Conservation (phyloP, 352 stramenopile species). For the Globisporangium cystogenes region DNA sequence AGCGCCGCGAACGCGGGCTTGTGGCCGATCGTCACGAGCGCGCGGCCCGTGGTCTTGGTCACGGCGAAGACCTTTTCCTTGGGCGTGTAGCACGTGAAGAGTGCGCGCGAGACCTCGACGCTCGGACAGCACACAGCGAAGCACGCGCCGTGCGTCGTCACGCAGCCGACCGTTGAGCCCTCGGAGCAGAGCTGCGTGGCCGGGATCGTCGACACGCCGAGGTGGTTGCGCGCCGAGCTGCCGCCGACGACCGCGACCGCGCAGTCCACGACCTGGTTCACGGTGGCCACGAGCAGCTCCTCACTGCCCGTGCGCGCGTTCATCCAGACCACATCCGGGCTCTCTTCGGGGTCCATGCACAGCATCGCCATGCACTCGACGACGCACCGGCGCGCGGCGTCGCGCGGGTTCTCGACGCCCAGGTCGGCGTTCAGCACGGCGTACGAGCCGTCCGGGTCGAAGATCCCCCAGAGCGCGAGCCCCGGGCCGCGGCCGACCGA, state of each 20-base stretch:
- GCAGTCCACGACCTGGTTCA: conserved; percentile 76
- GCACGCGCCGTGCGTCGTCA: conserved; percentile 63
- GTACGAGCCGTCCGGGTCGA: conserved; percentile 77
- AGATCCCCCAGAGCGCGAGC: conserved; percentile 77
- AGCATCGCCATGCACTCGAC: conserved; percentile 65
- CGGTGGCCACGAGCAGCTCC: conserved; percentile 51
- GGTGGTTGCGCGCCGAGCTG: conserved; percentile 30
- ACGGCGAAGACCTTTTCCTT: conserved; percentile 65
- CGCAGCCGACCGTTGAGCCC: conserved; percentile 45
- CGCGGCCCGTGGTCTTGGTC: conserved; percentile 52
- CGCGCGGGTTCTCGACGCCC: conserved; percentile 44
- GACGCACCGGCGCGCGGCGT: conserved; percentile 55
- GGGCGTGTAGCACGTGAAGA: conserved; percentile 82
- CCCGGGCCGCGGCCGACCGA: conserved; percentile 29
- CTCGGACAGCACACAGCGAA: conserved; percentile 78
- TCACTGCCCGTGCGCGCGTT: conserved; percentile 48
- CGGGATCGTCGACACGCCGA: conserved; percentile 12
- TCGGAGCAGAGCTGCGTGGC: conserved; percentile 77
- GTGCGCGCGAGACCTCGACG: conserved; percentile 68
- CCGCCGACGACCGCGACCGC: conserved; percentile 59
- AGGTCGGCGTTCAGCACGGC: conserved; percentile 71
- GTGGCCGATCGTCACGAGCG: conserved; percentile 58
- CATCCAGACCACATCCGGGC: conserved; percentile 79
- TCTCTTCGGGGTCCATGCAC: conserved; percentile 69
- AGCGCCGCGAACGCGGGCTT: conserved; percentile 67